Conservation (phyloP, 768 basidiomycete species). For the Suillus alpinus region DNA sequence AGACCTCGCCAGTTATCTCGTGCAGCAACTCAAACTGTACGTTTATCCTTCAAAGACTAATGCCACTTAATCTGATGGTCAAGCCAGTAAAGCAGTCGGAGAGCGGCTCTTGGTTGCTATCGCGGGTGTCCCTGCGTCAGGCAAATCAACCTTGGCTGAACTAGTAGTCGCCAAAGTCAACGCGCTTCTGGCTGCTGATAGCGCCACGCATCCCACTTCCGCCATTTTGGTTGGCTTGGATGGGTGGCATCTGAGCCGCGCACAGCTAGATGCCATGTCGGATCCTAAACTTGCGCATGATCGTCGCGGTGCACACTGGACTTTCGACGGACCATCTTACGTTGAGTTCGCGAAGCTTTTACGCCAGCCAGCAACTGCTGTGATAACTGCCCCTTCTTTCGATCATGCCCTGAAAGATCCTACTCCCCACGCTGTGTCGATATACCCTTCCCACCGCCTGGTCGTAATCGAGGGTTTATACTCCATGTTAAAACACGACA, state of each 20-base stretch:
- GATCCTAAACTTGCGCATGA: constrained; percentile 78
- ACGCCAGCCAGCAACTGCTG: constrained; percentile 32
- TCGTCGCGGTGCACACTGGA: constrained; percentile 86
- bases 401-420: constrained; percentile 89
- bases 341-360: constrained; percentile 62
- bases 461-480: constrained; percentile 92
- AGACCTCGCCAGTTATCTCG: constrained; percentile 37
- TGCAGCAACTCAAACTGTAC: constrained; percentile 39
- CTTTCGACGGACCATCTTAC: constrained; percentile 79
- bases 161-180: constrained; percentile 57
- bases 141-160: constrained; percentile 77
- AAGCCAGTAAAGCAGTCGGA: background rate
- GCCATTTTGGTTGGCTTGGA: constrained; percentile 80
- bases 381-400: constrained; percentile 76
- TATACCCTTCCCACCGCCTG: constrained; percentile 67
- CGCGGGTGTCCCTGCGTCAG: constrained; percentile 79
- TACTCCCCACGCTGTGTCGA: constrained; percentile 49
- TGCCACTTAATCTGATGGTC: constrained; percentile 13
- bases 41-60: constrained; percentile 16
- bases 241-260: constrained; percentile 88
- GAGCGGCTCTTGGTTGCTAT: constrained; percentile 67
- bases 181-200: constrained; percentile 26
- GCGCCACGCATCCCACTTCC: constrained; percentile 5
- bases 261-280: constrained; percentile 70
- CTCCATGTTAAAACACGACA: constrained; percentile 65